Percentiles rank a stretch among this genome's conserved stretches.
Evolutionary conservation across 371 early-diverging fungal species (phyloP).

Genomic region (Gilbertella persicaria): DNA sequence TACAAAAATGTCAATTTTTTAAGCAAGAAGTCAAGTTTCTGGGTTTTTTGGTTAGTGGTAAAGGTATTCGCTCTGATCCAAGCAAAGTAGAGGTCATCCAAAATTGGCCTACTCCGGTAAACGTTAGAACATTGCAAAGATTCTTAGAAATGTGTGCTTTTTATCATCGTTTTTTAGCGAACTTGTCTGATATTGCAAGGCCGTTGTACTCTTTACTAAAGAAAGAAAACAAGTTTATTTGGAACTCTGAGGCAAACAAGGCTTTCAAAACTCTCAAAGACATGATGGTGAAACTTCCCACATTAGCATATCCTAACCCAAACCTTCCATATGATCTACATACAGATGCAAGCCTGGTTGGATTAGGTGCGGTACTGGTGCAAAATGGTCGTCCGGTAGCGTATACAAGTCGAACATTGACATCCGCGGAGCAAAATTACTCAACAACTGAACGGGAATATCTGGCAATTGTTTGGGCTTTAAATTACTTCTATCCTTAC

Average conservation of each 20-base stretch:
- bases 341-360: constrained; percentile 9
- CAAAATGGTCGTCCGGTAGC: constrained; percentile 18
- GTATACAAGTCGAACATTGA: constrained; percentile 17
- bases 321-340: constrained; percentile 9
- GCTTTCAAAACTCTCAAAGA: constrained; percentile 25
- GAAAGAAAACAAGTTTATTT: neutral
- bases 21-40: constrained; percentile 33
- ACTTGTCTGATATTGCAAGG: neutral
- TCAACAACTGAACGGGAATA: constrained; percentile 2
- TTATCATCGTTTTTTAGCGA: constrained; percentile 29
- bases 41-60: constrained; percentile 35
- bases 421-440: constrained; percentile 4
- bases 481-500: constrained; percentile 11
- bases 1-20: constrained; percentile 51
- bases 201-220: constrained; percentile 19
- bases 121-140: constrained; percentile 14
- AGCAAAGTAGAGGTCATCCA: constrained; percentile 27
- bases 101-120: constrained; percentile 33
- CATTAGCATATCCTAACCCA: constrained; percentile 6
- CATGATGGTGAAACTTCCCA: neutral
- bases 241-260: neutral
- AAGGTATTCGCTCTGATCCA: constrained; percentile 31
- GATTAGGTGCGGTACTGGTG: constrained; percentile 12
- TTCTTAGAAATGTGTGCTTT: constrained; percentile 30
- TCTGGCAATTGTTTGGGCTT: constrained; percentile 5